These are phyloP conservation scores for Phaseolus lunatus DNA, from an alignment of 306 rosid genomes.

Conservation along the genomic window DNA sequence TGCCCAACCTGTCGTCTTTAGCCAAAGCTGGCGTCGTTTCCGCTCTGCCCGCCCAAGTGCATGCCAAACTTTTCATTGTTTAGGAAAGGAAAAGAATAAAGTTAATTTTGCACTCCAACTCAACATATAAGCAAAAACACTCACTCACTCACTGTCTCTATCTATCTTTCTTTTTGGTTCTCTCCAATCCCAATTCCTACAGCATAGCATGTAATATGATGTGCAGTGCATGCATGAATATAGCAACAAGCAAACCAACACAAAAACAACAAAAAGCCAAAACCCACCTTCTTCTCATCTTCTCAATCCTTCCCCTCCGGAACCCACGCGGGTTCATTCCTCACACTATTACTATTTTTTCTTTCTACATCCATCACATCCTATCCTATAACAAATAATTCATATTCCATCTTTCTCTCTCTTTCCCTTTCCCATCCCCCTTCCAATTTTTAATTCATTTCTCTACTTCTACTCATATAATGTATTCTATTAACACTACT, in stretches of 20 bases:
- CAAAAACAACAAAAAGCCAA: conserved; percentile 20
- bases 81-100: conserved; percentile 8
- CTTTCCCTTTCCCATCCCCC: conserved; percentile 37
- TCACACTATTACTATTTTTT: not conserved
- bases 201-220: not conserved
- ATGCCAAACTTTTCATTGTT: not conserved
- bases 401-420: not conserved
- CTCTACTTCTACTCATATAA: no score
- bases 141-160: not conserved
- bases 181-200: not conserved
- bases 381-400: conserved; percentile 28
- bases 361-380: conserved; percentile 30
- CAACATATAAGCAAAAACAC: no score
- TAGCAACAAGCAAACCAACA: not conserved
- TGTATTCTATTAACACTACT: no score
- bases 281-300: not conserved
- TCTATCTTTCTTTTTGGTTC: not conserved
- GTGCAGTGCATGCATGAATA: no score
- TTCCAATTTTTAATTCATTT: not conserved
- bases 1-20: conserved; percentile 47
- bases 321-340: conserved; percentile 68
- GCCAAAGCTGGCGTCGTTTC: conserved; percentile 60
- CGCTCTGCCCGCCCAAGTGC: conserved; percentile 45
- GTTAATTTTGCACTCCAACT: conserved; percentile 1
- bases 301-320: conserved; percentile 56